Evolutionary conservation across 2,329 filamentous ascomycete genomes (phyloP), one percentile per base, ranked within the genome.

Genomic region (Diaporthe sp.): DNA sequence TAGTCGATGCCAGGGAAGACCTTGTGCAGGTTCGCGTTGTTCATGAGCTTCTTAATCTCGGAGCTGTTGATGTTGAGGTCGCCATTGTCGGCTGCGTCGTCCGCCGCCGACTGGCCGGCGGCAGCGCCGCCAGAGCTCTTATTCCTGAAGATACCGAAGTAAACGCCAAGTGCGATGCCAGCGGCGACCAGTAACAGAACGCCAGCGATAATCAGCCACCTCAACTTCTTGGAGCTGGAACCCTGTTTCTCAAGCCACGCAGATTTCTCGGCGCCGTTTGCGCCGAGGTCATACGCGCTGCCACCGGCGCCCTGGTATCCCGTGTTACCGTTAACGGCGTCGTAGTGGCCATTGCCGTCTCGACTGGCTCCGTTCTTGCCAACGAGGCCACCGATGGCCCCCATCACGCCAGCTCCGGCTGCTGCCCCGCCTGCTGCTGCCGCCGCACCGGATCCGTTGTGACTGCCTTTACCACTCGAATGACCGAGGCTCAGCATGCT

Each of bases 1-100:
- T 98, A 98, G 84, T 98, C 96, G 84, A 98, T 94, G 35, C 95
- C 96, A 0, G 95, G 94, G 82, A 98, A 98, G 2, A 98, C 95
- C 83, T 95, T 97, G 88, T 98, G 95, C 32, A 98, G 88, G 76
- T 95, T 85, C 0, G 87, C 81, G 83, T 98, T 98, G 85, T 94
- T 92, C 86, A 98, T 87, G 19, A 98, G 87, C 4, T 88, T 87
- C 85, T 97, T 89, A 84, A 98, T 97, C 83, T 97, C 94, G 1
- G 85, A 78, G 12, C 94, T 97, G 82, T 96, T 86, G 82, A 92
- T 92, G 82, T 88, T 85, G 9, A 98, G 89, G 77, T 96, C 94
- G 55, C 93, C 92, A 78, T 94, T 94, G 72, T 86, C 83, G 17
- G 85, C 81, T 0, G 84, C 80, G 80, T 96, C 94, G n/a, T 89